phyloP scores from a whole-genome alignment of 345 rosid genomes.

The Eutrema yunnanense region DNA sequence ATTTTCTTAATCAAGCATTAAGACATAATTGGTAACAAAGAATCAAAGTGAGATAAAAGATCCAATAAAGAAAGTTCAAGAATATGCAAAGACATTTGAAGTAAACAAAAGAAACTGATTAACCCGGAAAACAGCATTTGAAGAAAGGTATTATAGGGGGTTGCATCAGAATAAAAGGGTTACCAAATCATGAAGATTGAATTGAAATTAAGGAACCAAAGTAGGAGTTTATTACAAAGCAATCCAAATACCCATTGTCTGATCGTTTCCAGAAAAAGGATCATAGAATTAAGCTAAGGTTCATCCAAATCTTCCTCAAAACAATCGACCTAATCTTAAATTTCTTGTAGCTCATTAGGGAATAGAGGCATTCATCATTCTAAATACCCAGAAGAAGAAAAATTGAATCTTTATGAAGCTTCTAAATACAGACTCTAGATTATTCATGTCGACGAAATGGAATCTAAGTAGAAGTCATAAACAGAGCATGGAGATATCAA shows the following conservation, averaged over 20 bases:
- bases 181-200: constrained; percentile 1
- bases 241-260: neutral
- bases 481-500: neutral
- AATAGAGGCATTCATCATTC: neutral
- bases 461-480: neutral
- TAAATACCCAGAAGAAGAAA: neutral
- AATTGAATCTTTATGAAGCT: neutral
- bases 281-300: neutral
- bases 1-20: neutral
- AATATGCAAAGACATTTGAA: constrained; percentile 9
- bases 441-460: neutral
- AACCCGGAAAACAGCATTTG: constrained; percentile 4
- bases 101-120: neutral
- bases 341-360: neutral
- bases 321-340: neutral
- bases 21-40: constrained; percentile 12
- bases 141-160: constrained; percentile 21
- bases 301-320: neutral
- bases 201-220: neutral
- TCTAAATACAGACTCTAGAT: neutral
- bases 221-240: constrained; percentile 5
- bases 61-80: constrained; percentile 1
- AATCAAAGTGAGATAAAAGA: constrained; percentile 9
- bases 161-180: neutral
- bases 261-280: neutral